Percentiles rank a stretch among this genome's conserved stretches.
phyloP scores from a whole-genome alignment of 176 grass and related monocot species.

The Carex littledalei region DNA sequence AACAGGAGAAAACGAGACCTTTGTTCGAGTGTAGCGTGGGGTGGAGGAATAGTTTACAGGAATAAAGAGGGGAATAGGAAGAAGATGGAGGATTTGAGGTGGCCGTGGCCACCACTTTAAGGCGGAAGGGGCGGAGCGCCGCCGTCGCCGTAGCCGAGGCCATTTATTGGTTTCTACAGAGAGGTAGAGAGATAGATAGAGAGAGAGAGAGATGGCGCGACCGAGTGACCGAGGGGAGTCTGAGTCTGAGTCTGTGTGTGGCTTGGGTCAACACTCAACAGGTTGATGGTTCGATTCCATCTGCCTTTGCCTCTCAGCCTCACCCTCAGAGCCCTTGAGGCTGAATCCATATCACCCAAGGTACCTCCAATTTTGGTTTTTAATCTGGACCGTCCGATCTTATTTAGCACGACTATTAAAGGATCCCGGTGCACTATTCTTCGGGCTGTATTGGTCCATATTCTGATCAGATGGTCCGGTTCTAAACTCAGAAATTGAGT shows the following conservation, averaged over 20 bases:
- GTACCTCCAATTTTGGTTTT: too few species aligned
- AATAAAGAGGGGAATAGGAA: not conserved
- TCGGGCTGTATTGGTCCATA: too few species aligned
- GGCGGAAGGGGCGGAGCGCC: constrained; percentile 17
- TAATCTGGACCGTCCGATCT: too few species aligned
- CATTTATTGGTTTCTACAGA: not conserved
- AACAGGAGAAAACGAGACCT: not conserved
- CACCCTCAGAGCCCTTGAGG: too few species aligned
- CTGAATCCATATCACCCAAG: too few species aligned
- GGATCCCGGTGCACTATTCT: too few species aligned
- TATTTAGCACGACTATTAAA: too few species aligned
- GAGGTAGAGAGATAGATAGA: not conserved
- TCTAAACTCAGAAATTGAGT: too few species aligned
- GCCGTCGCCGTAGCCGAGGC: constrained; percentile 10
- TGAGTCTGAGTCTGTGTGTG: not conserved
- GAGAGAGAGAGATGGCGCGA: not conserved
- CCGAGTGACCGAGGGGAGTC: not conserved
- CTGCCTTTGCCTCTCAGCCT: too few species aligned
- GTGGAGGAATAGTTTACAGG: not conserved
- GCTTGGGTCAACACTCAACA: not conserved
- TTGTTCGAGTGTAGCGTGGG: not conserved
- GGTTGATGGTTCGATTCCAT: not conserved
- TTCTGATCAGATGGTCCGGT: too few species aligned
- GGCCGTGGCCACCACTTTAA: not conserved
- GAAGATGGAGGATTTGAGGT: not conserved